These are phyloP conservation scores for Suillus brevipes DNA, from an alignment of 768 basidiomycete species.

Conservation along the genomic window DNA sequence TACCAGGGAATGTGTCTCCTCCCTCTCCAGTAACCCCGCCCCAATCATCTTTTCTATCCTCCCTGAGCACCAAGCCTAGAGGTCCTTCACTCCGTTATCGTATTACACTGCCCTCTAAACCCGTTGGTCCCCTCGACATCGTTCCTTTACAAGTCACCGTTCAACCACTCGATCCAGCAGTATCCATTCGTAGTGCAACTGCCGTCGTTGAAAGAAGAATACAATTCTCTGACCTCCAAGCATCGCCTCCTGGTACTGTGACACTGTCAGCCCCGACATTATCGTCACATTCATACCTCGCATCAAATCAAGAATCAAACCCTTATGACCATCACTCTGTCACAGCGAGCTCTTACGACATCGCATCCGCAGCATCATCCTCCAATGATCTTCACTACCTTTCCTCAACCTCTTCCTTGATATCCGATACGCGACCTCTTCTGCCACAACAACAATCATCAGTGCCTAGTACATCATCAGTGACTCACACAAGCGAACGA, in stretches of 20 bases:
- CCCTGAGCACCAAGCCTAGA: conserved; percentile 53
- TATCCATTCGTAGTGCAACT: conserved; percentile 61
- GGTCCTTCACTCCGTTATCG: conserved; percentile 61
- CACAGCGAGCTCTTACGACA: conserved; percentile 31
- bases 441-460: conserved; percentile 17
- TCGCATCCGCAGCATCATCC: conserved; percentile 14
- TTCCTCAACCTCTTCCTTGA: conserved; percentile 22
- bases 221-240: conserved; percentile 47
- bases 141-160: conserved; percentile 65
- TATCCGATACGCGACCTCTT: conserved; percentile 30
- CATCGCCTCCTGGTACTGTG: conserved; percentile 20
- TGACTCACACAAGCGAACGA: conserved; percentile 18
- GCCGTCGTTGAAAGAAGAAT: conserved; percentile 74
- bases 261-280: conserved; percentile 22
- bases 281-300: conserved; percentile 21
- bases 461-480: conserved; percentile 17
- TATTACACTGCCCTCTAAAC: conserved; percentile 51
- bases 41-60: conserved; percentile 39
- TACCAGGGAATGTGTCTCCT: conserved; percentile 44
- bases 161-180: conserved; percentile 55
- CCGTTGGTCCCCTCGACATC: conserved; percentile 73
- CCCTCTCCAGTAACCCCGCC: conserved; percentile 36
- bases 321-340: conserved; percentile 17
- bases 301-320: conserved; percentile 10
- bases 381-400: conserved; percentile 22